These are phyloP conservation scores for Ceratocystis cubensis DNA, from an alignment of 2,329 filamentous ascomycete genomes.

Conservation along the genomic window DNA sequence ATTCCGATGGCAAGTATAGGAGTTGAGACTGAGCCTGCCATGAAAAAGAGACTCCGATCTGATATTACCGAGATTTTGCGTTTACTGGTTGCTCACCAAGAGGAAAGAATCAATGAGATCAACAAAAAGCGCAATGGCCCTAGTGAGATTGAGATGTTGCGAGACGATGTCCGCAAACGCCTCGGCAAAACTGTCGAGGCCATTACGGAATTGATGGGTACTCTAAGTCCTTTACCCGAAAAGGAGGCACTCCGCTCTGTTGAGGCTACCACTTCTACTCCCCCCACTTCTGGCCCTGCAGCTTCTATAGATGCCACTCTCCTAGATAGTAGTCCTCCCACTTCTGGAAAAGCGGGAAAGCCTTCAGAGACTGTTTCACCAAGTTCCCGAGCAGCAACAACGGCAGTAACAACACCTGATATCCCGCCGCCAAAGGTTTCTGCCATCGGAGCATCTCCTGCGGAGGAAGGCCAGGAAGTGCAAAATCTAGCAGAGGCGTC, in stretches of 20 bases:
- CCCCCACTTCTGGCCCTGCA: neutral
- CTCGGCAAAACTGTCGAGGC: constrained; percentile 9
- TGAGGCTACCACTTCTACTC: neutral
- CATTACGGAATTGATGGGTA: constrained; percentile 13
- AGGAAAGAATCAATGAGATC: constrained; percentile 11
- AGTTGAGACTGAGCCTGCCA: constrained; percentile 20
- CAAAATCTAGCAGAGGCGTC: constrained; percentile 8
- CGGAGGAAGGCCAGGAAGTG: neutral
- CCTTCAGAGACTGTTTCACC: neutral
- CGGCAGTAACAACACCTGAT: neutral
- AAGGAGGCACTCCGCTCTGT: neutral
- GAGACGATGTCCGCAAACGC: constrained; percentile 8
- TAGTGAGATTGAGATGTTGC: constrained; percentile 13
- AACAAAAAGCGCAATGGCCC: neutral
- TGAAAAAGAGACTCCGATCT: constrained; percentile 19
- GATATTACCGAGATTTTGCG: constrained; percentile 19
- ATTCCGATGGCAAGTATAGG: constrained; percentile 7
- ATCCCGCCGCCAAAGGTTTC: neutral
- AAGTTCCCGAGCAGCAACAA: neutral
- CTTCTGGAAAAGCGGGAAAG: neutral
- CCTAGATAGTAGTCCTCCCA: neutral
- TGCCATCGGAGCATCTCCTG: neutral
- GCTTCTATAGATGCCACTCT: neutral
- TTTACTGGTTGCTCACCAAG: constrained; percentile 16
- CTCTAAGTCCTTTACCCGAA: neutral